Percentiles rank a stretch among this genome's conserved stretches.
phyloP scores from a whole-genome alignment of 768 basidiomycete species.

The Boletus huronensis region DNA sequence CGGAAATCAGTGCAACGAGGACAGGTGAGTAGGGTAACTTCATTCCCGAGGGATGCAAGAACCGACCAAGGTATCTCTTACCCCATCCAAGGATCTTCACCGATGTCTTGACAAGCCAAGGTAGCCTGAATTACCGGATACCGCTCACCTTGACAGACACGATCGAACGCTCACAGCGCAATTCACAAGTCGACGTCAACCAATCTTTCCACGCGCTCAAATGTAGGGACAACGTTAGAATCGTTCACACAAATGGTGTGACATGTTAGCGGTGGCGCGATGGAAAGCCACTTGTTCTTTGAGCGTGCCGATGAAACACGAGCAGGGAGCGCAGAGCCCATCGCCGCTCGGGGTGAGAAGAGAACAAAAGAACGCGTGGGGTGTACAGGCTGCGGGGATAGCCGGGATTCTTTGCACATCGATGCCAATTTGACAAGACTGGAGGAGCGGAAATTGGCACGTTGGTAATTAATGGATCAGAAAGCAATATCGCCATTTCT shows the following conservation, averaged over 20 bases:
- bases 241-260: not conserved
- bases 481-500: not conserved
- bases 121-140: not conserved
- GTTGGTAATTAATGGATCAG: constrained; percentile 1
- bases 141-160: not conserved
- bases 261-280: constrained; percentile 1
- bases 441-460: constrained; percentile 4
- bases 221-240: not conserved
- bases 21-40: not conserved
- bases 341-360: not conserved
- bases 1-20: constrained; percentile 12
- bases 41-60: constrained; percentile 16
- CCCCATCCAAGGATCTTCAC: not conserved
- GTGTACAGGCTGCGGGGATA: constrained; percentile 1
- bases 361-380: not conserved
- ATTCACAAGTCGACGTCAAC: constrained; percentile 1
- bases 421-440: not conserved
- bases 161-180: not conserved
- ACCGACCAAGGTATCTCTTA: not conserved
- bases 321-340: not conserved
- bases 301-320: not conserved
- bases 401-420: not conserved
- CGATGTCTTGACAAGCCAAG: not conserved
- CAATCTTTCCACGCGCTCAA: not conserved
- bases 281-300: not conserved